Evolutionary conservation across 345 rosid genomes (phyloP).

Genomic region (Eucalyptus rudis): DNA sequence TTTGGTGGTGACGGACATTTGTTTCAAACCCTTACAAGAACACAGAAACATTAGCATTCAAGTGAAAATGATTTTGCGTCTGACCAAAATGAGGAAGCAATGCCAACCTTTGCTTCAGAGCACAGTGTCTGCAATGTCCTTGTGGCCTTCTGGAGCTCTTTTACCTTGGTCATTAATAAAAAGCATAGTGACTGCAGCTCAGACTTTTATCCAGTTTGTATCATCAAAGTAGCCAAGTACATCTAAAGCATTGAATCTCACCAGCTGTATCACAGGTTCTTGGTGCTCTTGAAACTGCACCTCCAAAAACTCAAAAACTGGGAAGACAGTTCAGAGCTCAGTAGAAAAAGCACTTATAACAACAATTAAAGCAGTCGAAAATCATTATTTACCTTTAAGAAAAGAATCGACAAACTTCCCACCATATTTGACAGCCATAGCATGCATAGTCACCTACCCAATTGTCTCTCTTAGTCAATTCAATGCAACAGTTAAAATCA

Average conservation of each 20-base stretch:
- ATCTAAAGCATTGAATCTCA: conserved; percentile 8
- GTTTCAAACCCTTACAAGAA: conserved; percentile 54
- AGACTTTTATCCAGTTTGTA: not conserved
- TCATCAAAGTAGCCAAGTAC: not conserved
- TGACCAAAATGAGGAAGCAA: not conserved
- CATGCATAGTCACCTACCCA: conserved; percentile 48
- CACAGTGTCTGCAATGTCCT: conserved; percentile 79
- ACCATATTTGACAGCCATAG: conserved; percentile 81
- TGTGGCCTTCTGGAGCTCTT: conserved; percentile 82
- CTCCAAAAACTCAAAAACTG: conserved; percentile 69
- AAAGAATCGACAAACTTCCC: conserved; percentile 71
- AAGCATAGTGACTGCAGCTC: not conserved
- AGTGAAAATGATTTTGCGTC: not conserved
- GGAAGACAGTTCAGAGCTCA: conserved; percentile 1
- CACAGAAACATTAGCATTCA: not conserved
- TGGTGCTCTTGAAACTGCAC: conserved; percentile 51
- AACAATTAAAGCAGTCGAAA: not conserved
- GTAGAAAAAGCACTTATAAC: not conserved
- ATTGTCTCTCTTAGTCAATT: not conserved
- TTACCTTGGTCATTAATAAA: conserved; percentile 27
- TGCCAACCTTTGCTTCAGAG: conserved; percentile 82
- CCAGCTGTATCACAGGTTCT: conserved; percentile 52
- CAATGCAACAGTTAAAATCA: not conserved
- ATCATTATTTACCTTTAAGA: conserved; percentile 44
- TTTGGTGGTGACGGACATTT: conserved; percentile 60